A percentile compares a stretch with the other conserved stretches of the same genome.
These are phyloP conservation scores for Bacidia rubella DNA, from an alignment of 495 filamentous ascomycete genomes.

Conservation along the genomic window DNA sequence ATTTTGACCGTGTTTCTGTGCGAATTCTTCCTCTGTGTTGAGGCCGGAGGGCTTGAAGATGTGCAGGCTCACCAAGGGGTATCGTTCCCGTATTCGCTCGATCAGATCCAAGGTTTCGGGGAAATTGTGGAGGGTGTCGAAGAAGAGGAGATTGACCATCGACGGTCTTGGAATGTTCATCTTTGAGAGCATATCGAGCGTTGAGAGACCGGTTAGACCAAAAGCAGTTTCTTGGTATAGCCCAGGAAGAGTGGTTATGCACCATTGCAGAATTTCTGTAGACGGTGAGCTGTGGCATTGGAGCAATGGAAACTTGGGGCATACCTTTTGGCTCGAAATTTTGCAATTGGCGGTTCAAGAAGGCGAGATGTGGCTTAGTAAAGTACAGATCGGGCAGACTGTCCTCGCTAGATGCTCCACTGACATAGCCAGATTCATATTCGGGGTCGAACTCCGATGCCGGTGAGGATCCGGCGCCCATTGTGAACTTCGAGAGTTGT, in stretches of 20 bases:
- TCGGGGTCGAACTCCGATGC: conserved; percentile 24
- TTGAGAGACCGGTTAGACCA: conserved; percentile 84
- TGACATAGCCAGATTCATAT: conserved; percentile 83
- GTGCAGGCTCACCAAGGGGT: conserved; percentile 69
- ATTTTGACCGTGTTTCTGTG: conserved; percentile 61
- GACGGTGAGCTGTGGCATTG: conserved; percentile 15
- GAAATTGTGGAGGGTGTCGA: conserved; percentile 95
- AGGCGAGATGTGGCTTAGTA: conserved; percentile 75
- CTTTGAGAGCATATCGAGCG: conserved; percentile 88
- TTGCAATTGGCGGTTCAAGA: conserved; percentile 78
- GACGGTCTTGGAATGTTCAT: conserved; percentile 53
- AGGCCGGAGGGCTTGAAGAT: conserved; percentile 71
- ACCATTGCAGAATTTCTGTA: conserved; percentile 80
- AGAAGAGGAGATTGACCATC: conserved; percentile 81
- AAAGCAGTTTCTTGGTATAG: conserved; percentile 98
- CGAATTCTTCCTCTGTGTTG: conserved; percentile 61
- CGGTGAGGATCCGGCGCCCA: conserved; percentile 11
- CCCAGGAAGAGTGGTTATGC: conserved; percentile 73
- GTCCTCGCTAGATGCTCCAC: conserved; percentile 48
- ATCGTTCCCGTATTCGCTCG: conserved; percentile 58
- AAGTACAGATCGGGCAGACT: conserved; percentile 68
- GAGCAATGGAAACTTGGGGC: conserved; percentile 9
- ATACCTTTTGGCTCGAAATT: conserved; percentile 63
- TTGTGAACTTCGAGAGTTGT: not conserved
- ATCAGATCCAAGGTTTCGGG: conserved; percentile 75